These are phyloP conservation scores for Apiosordaria backusii DNA, from an alignment of 495 filamentous ascomycete genomes.

Conservation along the genomic window DNA sequence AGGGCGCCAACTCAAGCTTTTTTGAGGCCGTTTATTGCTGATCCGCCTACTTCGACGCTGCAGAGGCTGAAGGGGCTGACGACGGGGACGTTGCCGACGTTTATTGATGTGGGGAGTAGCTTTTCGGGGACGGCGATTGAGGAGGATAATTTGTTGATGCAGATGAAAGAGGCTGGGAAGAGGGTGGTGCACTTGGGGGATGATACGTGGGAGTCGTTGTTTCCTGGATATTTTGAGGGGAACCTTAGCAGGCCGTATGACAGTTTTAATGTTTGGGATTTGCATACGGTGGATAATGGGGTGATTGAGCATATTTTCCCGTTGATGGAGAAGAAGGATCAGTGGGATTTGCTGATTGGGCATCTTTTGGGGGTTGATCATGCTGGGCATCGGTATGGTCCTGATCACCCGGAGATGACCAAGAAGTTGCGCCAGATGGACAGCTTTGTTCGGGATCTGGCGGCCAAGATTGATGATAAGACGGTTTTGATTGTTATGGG, in stretches of 20 bases:
- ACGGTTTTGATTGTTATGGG: conserved; percentile 95
- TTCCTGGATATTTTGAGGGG: conserved; percentile 84
- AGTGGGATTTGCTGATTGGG: conserved; percentile 91
- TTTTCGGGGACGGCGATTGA: conserved; percentile 97
- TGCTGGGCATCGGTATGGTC: conserved; percentile 93
- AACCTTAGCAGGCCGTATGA: conserved; percentile 84
- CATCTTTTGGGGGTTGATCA: conserved; percentile 97
- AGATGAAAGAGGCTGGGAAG: conserved; percentile 75
- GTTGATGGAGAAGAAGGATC: conserved; percentile 60
- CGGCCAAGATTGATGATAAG: conserved; percentile 70
- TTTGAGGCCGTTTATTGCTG: conserved; percentile 91
- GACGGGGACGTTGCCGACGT: conserved; percentile 91
- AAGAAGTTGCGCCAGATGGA: conserved; percentile 93
- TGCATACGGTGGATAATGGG: conserved; percentile 95
- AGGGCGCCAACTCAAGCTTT: conserved; percentile 75
- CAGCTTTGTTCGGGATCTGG: conserved; percentile 64
- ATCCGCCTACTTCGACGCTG: conserved; percentile 89
- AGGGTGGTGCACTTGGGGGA: conserved; percentile 90
- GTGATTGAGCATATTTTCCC: conserved; percentile 92
- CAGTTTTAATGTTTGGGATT: conserved; percentile 96
- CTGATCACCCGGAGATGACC: conserved; percentile 86
- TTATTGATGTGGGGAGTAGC: conserved; percentile 88
- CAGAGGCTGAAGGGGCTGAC: conserved; percentile 92
- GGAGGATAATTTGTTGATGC: conserved; percentile 89
- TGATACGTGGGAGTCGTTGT: conserved; percentile 92